These are phyloP conservation scores for Pseudocercospora pini-densiflorae DNA, from an alignment of 2,329 filamentous ascomycete species.

Conservation along the genomic window DNA sequence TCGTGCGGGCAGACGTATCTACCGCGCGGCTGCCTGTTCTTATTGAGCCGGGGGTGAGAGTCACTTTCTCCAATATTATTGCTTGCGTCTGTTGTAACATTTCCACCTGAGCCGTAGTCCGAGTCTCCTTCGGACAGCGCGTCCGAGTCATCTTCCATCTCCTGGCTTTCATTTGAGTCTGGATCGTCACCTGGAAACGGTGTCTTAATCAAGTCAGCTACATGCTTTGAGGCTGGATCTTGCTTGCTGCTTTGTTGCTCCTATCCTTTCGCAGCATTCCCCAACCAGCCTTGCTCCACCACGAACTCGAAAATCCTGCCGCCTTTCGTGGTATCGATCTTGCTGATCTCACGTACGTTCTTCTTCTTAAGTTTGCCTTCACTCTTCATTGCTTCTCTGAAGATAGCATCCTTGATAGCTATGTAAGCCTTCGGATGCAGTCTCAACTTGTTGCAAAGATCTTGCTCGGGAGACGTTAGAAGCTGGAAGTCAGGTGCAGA, in stretches of 20 bases:
- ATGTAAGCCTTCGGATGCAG: slow-evolving; percentile 94
- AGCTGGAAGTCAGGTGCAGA: slow-evolving; percentile 83
- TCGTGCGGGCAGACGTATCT: background rate
- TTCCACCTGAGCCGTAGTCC: background rate
- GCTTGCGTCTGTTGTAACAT: background rate
- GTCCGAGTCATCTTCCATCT: background rate
- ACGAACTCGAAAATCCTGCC: slow-evolving; percentile 93
- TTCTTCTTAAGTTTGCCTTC: slow-evolving; percentile 94
- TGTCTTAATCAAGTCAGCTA: background rate
- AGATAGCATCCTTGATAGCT: slow-evolving; percentile 89
- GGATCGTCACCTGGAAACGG: background rate
- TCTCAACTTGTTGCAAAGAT: slow-evolving; percentile 82
- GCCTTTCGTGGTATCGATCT: slow-evolving; percentile 82
- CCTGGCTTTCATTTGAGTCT: background rate
- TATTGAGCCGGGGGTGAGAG: background rate
- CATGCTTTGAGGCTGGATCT: background rate
- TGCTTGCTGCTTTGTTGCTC: background rate
- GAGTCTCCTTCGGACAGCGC: background rate
- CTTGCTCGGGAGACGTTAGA: slow-evolving; percentile 79
- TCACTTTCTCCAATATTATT: too few relatives aligned
- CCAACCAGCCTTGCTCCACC: slow-evolving; percentile 87
- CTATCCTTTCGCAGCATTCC: slow-evolving; percentile 60
- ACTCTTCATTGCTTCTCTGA: slow-evolving; percentile 87
- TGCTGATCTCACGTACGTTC: slow-evolving; percentile 83
- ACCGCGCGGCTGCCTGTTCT: background rate